phyloP scores from a whole-genome alignment of 1,284 basidiomycete species.

The Mycena citricolor region DNA sequence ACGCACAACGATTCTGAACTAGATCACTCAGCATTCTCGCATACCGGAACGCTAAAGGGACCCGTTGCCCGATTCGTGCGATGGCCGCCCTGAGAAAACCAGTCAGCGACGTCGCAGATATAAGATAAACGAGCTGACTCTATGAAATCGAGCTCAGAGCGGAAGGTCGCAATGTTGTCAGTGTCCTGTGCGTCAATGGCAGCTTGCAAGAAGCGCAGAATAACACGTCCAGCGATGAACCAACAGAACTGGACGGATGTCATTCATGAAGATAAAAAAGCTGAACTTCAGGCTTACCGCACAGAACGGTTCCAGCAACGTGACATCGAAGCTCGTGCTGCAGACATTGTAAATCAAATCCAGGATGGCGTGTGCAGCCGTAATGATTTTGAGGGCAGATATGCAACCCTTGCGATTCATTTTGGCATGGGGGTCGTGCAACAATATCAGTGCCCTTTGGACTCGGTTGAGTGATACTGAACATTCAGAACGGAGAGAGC shows the following conservation, averaged over 20 bases:
- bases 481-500: conserved; percentile 3
- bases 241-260: conserved; percentile 55
- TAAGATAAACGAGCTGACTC: conserved; percentile 43
- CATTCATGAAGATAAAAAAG: conserved; percentile 10
- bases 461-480: conserved; percentile 7
- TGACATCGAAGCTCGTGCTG: conserved; percentile 70
- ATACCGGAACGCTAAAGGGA: conserved; percentile 67
- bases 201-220: conserved; percentile 62
- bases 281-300: conserved; percentile 41
- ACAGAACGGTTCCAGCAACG: conserved; percentile 61
- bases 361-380: conserved; percentile 61
- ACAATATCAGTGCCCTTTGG: conserved; percentile 56
- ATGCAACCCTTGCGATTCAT: conserved; percentile 55
- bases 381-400: conserved; percentile 65
- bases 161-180: conserved; percentile 55
- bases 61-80: conserved; percentile 57
- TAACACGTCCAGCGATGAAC: conserved; percentile 64
- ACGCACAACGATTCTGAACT: conserved; percentile 37
- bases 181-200: conserved; percentile 51
- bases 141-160: conserved; percentile 63
- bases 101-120: conserved; percentile 6
- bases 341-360: conserved; percentile 66
- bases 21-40: conserved; percentile 58
- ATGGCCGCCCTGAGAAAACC: conserved; percentile 50
- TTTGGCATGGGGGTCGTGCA: conserved; percentile 74